A percentile compares a stretch with the other conserved stretches of the same genome.
Conservation (phyloP, 306 rosid species). For the Quercus gilva region DNA sequence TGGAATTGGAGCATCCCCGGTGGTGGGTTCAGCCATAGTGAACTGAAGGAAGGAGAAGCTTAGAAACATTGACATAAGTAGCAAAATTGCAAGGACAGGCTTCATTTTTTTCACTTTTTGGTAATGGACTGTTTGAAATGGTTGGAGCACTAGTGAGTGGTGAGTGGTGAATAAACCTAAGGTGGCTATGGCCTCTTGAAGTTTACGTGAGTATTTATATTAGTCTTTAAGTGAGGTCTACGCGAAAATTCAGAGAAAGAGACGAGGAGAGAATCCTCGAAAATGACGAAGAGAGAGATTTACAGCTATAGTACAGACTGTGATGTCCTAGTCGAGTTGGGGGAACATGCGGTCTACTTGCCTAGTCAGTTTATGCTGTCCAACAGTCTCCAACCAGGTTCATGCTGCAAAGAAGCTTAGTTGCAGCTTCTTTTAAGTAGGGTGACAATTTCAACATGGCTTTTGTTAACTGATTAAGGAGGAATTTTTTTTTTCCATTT, state of each 20-base stretch:
- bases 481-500: too few relatives aligned
- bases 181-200: not conserved
- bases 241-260: not conserved
- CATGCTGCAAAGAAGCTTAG: not conserved
- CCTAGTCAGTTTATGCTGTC: not conserved
- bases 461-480: too few relatives aligned
- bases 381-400: not conserved
- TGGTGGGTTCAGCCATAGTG: conserved; percentile 11
- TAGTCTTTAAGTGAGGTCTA: not conserved
- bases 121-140: not conserved
- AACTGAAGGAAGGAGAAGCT: conserved; percentile 14
- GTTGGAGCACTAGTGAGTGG: not conserved
- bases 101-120: not conserved
- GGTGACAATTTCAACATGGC: not conserved
- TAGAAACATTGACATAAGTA: conserved; percentile 10
- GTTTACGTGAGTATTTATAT: not conserved
- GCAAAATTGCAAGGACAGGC: not conserved
- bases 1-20: conserved; percentile 2
- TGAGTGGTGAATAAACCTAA: not conserved
- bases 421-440: not conserved
- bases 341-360: not conserved
- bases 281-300: not conserved
- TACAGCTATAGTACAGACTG: not conserved
- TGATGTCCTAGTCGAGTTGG: not conserved
- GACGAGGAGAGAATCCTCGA: not conserved